These are phyloP conservation scores for Fraxinus sp. DNA, from an alignment of 305 asterid genomes.

Conservation along the genomic window DNA sequence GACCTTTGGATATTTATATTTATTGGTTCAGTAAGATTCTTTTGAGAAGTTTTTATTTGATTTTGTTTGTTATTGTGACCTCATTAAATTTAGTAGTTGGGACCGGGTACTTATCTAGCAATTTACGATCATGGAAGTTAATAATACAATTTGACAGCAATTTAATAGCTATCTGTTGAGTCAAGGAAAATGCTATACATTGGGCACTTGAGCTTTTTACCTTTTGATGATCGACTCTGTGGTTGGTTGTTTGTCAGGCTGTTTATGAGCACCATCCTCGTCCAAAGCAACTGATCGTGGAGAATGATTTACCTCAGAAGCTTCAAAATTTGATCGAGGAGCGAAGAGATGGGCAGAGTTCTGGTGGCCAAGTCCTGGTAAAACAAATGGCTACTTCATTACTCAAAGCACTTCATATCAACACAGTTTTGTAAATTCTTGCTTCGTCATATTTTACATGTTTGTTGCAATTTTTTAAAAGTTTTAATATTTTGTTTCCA, in stretches of 20 bases:
- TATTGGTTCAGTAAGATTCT: not conserved
- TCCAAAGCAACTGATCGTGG: constrained; percentile 96
- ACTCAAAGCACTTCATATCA: constrained; percentile 95
- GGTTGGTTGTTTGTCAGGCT: constrained; percentile 50
- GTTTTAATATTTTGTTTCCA: not conserved
- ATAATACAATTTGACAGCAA: not conserved
- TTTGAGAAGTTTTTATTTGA: not conserved
- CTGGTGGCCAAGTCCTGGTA: constrained; percentile 97
- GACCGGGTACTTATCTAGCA: not conserved
- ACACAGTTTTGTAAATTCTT: constrained; percentile 67
- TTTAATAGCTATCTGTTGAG: not conserved
- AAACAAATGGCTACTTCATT: constrained; percentile 99
- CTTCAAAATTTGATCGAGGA: constrained; percentile 93
- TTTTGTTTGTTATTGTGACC: not conserved
- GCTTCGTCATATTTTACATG: not conserved
- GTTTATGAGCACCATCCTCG: constrained; percentile 98
- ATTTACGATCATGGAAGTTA: not conserved
- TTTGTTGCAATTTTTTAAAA: not conserved
- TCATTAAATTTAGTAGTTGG: not conserved
- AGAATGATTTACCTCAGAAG: constrained; percentile 88
- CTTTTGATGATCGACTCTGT: constrained; percentile 6
- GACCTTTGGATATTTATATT: not conserved
- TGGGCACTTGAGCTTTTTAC: not conserved
- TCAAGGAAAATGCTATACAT: not conserved
- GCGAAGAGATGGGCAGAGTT: constrained; percentile 94